Evolutionary conservation across 73 alveolate species (phyloP).

Genomic region (Paramecium primaurelia): DNA sequence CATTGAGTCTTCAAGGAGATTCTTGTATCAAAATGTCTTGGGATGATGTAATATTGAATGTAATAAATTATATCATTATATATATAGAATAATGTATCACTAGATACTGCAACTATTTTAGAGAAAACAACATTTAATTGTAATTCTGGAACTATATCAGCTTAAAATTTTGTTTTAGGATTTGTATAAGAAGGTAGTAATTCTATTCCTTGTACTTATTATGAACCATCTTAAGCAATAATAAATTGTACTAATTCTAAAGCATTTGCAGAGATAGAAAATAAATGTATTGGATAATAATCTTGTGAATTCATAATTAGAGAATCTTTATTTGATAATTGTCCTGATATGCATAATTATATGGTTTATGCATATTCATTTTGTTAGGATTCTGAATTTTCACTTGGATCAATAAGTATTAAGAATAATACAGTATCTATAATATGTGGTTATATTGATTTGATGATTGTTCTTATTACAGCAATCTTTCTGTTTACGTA

Average conservation of each 20-base stretch:
- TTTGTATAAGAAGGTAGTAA: not conserved
- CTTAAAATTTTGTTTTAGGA: not conserved
- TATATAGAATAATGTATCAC: not conserved
- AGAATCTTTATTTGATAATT: not conserved
- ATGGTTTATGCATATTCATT: not conserved
- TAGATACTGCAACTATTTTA: not conserved
- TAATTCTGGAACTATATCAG: not conserved
- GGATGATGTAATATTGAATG: not conserved
- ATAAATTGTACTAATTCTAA: not conserved
- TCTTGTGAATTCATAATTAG: not conserved
- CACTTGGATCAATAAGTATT: not conserved
- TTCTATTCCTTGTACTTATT: not conserved
- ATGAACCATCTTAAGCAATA: not conserved
- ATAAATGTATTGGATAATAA: not conserved
- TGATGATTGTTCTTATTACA: not conserved
- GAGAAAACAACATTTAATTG: not conserved
- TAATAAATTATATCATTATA: not conserved
- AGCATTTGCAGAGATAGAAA: not conserved
- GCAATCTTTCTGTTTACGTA: not conserved
- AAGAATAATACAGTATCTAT: not conserved
- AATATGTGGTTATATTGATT: conserved; percentile 10
- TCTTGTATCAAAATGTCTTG: not conserved
- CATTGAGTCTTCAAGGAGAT: not conserved
- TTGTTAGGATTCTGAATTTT: not conserved
- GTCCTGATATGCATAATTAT: not conserved